Percentiles rank a stretch among this genome's conserved stretches.
These are phyloP conservation scores for Microdochium bolleyi DNA, from an alignment of 2,329 filamentous ascomycete genomes.

Conservation along the genomic window DNA sequence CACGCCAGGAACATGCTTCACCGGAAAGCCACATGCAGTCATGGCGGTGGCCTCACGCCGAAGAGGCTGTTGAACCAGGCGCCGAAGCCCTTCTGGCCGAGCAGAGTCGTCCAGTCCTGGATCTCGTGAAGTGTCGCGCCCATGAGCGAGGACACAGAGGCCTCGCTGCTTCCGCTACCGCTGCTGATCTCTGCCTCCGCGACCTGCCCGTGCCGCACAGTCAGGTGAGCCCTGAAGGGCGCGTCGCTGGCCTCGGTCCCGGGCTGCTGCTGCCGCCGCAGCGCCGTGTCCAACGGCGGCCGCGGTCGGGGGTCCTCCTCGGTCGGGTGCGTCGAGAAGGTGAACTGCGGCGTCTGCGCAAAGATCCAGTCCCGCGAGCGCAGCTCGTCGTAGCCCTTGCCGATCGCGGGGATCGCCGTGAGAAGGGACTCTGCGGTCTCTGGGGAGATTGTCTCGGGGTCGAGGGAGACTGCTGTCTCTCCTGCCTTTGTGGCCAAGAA, in stretches of 20 bases:
- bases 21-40: neutral
- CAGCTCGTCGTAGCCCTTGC: conserved; percentile 1
- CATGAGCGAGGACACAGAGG: neutral
- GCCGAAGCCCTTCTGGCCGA: conserved; percentile 9
- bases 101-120: conserved; percentile 14
- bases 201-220: conserved; percentile 30
- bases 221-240: conserved; percentile 23
- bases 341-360: conserved; percentile 79
- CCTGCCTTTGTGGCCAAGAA: neutral
- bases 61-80: conserved; percentile 20
- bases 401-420: neutral
- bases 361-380: conserved; percentile 67
- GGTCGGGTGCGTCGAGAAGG: conserved; percentile 54
- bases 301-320: conserved; percentile 52
- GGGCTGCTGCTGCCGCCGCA: too few species aligned
- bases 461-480: neutral
- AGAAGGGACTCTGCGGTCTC: conserved; percentile 30
- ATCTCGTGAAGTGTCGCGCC: conserved; percentile 13
- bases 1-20: too few species aligned
- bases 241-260: conserved; percentile 30
- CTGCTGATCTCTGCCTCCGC: conserved; percentile 6
- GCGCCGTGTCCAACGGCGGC: conserved; percentile 40
- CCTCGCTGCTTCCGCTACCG: neutral
- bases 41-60: conserved; percentile 5
- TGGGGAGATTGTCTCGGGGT: neutral